These are phyloP conservation scores for Suillus fuscotomentosus DNA, from an alignment of 768 basidiomycete genomes.

Conservation along the genomic window DNA sequence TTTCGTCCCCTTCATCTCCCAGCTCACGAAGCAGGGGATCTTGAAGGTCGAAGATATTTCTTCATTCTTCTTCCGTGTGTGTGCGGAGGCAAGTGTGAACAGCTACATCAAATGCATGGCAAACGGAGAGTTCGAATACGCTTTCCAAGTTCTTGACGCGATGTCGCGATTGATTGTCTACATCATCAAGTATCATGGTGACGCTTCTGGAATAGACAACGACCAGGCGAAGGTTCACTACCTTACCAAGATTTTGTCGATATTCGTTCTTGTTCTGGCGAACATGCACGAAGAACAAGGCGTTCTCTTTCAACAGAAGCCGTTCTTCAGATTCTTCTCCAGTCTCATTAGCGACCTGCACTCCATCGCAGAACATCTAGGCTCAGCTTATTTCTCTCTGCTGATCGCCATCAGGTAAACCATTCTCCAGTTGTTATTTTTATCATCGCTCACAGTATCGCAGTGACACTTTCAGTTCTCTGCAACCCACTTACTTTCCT, in stretches of 20 bases:
- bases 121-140: conserved; percentile 67
- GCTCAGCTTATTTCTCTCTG: conserved; percentile 86
- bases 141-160: conserved; percentile 93
- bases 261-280: conserved; percentile 93
- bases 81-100: conserved; percentile 91
- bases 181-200: conserved; percentile 99
- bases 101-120: conserved; percentile 78
- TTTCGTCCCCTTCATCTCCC: conserved; percentile 96
- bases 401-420: conserved; percentile 83
- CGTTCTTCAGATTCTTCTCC: conserved; percentile 98
- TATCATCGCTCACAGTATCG: conserved; percentile 6
- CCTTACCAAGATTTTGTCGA: conserved; percentile 94
- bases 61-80: conserved; percentile 97
- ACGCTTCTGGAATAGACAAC: conserved; percentile 88
- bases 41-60: conserved; percentile 95
- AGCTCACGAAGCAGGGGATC: conserved; percentile 94
- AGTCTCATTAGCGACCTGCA: conserved; percentile 92
- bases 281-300: conserved; percentile 95
- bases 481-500: conserved; percentile 96
- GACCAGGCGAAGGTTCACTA: conserved; percentile 97
- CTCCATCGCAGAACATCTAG: conserved; percentile 79
- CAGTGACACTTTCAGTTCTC: conserved; percentile 92
- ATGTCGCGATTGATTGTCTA: conserved; percentile 94
- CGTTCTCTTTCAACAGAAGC: conserved; percentile 89
- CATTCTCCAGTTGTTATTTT: neutral